These are phyloP conservation scores for Acrodontium crateriforme DNA, from an alignment of 2,329 filamentous ascomycete species.

Conservation along the genomic window DNA sequence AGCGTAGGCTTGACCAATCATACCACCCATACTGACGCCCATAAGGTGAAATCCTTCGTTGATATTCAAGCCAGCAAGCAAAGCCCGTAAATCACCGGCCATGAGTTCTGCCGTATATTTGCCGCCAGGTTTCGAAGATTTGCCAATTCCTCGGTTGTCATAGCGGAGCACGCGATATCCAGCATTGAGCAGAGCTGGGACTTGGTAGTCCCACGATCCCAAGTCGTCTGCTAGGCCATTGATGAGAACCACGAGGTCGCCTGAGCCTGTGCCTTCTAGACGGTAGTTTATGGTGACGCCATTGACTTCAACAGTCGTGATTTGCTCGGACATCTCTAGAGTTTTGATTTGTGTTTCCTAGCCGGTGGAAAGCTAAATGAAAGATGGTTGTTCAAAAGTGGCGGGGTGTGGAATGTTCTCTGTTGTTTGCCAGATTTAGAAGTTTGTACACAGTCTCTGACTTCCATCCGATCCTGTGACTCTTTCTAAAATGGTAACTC, in stretches of 20 bases:
- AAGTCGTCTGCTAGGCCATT: slow-evolving; percentile 15
- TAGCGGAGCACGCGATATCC: slow-evolving; percentile 11
- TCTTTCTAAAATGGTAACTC: too few species aligned
- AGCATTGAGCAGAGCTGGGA: slow-evolving; percentile 7
- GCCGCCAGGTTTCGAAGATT: slow-evolving; percentile 6
- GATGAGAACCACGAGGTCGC: slow-evolving; percentile 10
- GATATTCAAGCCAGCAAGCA: slow-evolving; percentile 6
- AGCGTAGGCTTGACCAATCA: slow-evolving; percentile 13
- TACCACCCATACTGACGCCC: slow-evolving; percentile 27
- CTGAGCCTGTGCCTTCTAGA: slow-evolving; percentile 3
- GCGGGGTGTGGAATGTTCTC: too few species aligned
- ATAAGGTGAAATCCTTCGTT: slow-evolving; percentile 8
- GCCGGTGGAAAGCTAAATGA: too few species aligned
- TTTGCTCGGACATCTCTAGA: too few species aligned
- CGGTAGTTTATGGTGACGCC: slow-evolving; percentile 9
- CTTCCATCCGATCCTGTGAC: too few species aligned
- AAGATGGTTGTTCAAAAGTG: too few species aligned
- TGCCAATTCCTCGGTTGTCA: slow-evolving; percentile 15
- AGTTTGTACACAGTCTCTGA: too few species aligned
- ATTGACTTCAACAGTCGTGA: slow-evolving; percentile 7
- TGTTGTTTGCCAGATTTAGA: too few species aligned
- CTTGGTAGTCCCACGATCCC: slow-evolving; percentile 9
- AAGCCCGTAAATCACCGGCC: slow-evolving; percentile 10
- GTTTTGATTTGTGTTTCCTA: too few species aligned
- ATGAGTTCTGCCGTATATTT: slow-evolving; percentile 10